Evolutionary conservation across 2,329 filamentous ascomycete genomes (phyloP), one percentile per base, ranked within the genome.

Genomic region (Phaeophleospora eucalypticola): DNA sequence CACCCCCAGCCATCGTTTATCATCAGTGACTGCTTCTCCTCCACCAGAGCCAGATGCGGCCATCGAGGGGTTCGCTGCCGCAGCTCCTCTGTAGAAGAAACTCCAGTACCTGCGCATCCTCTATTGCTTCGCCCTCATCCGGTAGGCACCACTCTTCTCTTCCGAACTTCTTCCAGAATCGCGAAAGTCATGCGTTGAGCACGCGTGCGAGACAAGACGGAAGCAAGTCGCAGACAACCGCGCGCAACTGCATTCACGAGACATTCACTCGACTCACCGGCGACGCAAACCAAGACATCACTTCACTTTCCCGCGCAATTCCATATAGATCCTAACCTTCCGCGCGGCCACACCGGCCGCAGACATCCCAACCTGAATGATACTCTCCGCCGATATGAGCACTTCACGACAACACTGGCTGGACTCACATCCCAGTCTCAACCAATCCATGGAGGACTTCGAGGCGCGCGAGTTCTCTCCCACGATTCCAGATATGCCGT

Each of bases 401-500:
- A 55, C 52, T 33, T 49, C 54, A n/a, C 44, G 52, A 36, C 52
- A 52, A 45, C 53, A 54, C 21, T 53, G 48, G 39, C 52, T 46
- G 33, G 56, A 80, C 46, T 67, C 64, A 27, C 77, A 81, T 68
- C 76, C 78, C 36, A 80, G 78, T 51, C 65, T 83, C 58, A 73
- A 75, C 66, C 79, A 76, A 45, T 81, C 78, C 47, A 75, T 83
- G 56, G 77, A 80, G 63, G 80, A 82, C 66, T 82, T 81, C 68
- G 80, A 82, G 61, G 72, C 73, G 53, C 71, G 73, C 57, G 74
- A 74, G 51, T 72, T 70, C 48, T 73, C 71, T 27, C 77, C 76
- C 14, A 79, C 78, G 15, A 64, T 75, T 43, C 78, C 79, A 49
- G 73, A 74, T 17, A 57, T 78, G 46, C 77, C 77, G 14, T 81